Base-by-base conservation (phyloP, 441 rosid genomes). In the Croton laevigatus region DNA sequence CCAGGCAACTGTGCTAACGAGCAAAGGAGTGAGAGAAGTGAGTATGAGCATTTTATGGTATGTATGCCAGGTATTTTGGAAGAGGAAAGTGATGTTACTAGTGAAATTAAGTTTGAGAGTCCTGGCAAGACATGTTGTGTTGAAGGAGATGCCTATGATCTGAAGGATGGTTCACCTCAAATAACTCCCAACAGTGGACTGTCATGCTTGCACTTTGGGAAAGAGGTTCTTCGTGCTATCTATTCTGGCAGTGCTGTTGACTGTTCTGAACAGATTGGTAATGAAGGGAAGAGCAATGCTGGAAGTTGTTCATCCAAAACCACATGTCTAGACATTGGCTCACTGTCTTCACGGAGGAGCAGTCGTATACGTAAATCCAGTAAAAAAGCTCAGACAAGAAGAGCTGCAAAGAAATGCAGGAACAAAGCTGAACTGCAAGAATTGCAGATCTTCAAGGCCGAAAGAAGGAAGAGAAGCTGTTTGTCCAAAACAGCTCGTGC, bases 401-500 rank as follows among this genome's bases (percentile, higher is more conserved):
- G 60, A 77, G 74, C 76, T 74, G 78, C 80, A 69, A 72, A 81
- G 81, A 82, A 74, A 71, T 72, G 66, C 61, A 78, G 76, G 81
- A 83, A 76, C 49, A 80, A 80, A 22, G 65, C 77, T 54, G 83
- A 75, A 72, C 83, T 69, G 76, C 80, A 70, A 20, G 77, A 70
- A 62, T 69, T 81, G 36, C 76, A 74, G 36, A 59, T 83, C 58
- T 78, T 84, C 52, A 84, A 82, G 70, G 74, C 77, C 73, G 74
- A 82, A 67, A 90, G 84, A 76, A 85, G 81, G 83, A 90, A 81
- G 87, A 90, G 98, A 77, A 94, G 90, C 76, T 82, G 77, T 81
- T 60, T 79, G 72, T 79, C 86, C 70, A 91, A 86, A 78, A 78
- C 85, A 23, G 84, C 85, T 72, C 90, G 97, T 67, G 79, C 94